phyloP scores from a whole-genome alignment of 2,329 filamentous ascomycete species.

The Seiridium cupressi region DNA sequence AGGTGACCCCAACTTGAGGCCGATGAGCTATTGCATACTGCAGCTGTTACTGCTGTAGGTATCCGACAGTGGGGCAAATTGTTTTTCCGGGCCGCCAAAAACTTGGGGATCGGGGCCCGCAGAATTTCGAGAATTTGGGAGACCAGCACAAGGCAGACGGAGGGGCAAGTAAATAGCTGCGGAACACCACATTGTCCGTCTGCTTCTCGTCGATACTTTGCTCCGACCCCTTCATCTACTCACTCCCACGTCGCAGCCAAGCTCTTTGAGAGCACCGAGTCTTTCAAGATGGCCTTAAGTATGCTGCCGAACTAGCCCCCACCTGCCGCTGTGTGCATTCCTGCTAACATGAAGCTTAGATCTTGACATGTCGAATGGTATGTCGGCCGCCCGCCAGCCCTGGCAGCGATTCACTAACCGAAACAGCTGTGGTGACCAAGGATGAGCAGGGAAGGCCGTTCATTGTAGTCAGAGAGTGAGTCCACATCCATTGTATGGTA shows the following conservation, averaged over 20 bases:
- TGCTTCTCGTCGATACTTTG: background rate
- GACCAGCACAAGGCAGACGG: slow-evolving; percentile 2
- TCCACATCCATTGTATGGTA: slow-evolving; percentile 24
- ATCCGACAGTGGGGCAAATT: background rate
- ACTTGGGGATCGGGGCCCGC: background rate
- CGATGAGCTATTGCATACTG: too few species aligned
- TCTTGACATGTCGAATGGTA: slow-evolving; percentile 83
- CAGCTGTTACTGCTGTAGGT: too few species aligned
- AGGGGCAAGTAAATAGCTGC: slow-evolving; percentile 6
- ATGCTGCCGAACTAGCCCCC: slow-evolving; percentile 25
- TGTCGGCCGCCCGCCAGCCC: slow-evolving; percentile 16
- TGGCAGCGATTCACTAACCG: slow-evolving; percentile 15
- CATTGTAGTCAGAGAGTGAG: slow-evolving; percentile 96
- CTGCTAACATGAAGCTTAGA: slow-evolving; percentile 48
- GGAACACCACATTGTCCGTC: background rate
- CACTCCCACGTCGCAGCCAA: slow-evolving; percentile 4
- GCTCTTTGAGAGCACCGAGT: slow-evolving; percentile 25
- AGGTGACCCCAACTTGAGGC: too few species aligned
- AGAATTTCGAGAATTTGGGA: slow-evolving; percentile 9
- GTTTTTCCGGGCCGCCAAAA: slow-evolving; percentile 8
- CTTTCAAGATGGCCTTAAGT: slow-evolving; percentile 59
- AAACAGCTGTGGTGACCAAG: slow-evolving; percentile 73
- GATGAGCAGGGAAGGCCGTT: slow-evolving; percentile 97
- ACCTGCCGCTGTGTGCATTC: slow-evolving; percentile 17
- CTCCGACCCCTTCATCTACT: background rate